Evolutionary conservation across 495 filamentous ascomycete species (phyloP).

Genomic region (Immersiella caudata): DNA sequence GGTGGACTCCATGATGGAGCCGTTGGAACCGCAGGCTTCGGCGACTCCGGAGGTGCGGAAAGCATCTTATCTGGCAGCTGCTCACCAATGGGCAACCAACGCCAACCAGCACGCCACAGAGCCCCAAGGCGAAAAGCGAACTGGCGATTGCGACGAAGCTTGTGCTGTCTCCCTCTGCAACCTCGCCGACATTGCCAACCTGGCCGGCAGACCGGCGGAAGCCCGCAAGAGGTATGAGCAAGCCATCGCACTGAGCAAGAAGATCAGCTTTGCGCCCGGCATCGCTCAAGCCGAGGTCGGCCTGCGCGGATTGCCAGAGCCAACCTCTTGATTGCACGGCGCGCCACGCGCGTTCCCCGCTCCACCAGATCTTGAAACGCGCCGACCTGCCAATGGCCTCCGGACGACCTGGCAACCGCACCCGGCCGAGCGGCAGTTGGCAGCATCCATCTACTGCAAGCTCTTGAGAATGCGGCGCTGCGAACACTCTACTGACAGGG

Average conservation of each 20-base stretch:
- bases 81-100: constrained; percentile 73
- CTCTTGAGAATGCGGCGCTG: background rate
- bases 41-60: constrained; percentile 45
- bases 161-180: constrained; percentile 86
- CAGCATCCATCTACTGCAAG: background rate
- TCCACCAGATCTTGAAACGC: background rate
- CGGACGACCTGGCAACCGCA: background rate
- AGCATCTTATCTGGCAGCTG: constrained; percentile 60
- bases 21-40: constrained; percentile 24
- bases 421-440: background rate
- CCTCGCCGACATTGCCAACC: constrained; percentile 77
- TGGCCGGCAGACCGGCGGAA: constrained; percentile 64
- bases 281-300: constrained; percentile 60
- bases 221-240: constrained; percentile 67
- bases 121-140: constrained; percentile 56
- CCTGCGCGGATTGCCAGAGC: constrained; percentile 37
- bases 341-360: background rate
- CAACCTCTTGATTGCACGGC: constrained; percentile 14
- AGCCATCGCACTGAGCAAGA: constrained; percentile 63
- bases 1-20: constrained; percentile 34
- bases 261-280: constrained; percentile 66
- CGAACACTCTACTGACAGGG: background rate
- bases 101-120: constrained; percentile 62
- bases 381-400: background rate
- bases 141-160: constrained; percentile 80